A percentile compares a stretch with the other conserved stretches of the same genome.
phyloP scores from a whole-genome alignment of 306 rosid species.

The Notholithocarpus densiflorus region DNA sequence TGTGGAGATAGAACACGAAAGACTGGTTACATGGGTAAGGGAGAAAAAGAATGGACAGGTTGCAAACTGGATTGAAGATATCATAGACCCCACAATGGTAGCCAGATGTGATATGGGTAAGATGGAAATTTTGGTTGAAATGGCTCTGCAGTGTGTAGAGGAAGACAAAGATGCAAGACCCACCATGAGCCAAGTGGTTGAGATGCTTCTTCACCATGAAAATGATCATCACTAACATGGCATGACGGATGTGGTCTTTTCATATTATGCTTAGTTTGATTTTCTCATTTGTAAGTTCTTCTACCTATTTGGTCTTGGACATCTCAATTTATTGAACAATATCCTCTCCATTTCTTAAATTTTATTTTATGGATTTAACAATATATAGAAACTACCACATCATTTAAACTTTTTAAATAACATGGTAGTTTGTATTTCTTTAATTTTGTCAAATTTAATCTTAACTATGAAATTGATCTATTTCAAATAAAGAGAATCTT shows the following conservation, averaged over 20 bases:
- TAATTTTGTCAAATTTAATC: too few relatives aligned
- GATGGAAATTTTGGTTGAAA: constrained; percentile 31
- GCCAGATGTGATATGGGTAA: constrained; percentile 19
- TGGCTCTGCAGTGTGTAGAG: constrained; percentile 50
- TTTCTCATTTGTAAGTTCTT: background rate
- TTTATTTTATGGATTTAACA: too few relatives aligned
- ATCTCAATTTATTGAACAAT: too few relatives aligned
- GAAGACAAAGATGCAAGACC: constrained; percentile 62
- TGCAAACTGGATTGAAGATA: constrained; percentile 35
- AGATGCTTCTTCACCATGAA: constrained; percentile 30
- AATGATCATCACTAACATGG: background rate
- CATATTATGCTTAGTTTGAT: background rate
- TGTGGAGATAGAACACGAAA: constrained; percentile 23
- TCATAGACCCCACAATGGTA: constrained; percentile 32
- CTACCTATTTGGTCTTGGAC: too few relatives aligned
- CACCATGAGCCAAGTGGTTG: constrained; percentile 51
- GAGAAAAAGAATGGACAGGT: constrained; percentile 22
- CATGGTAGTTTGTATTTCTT: too few relatives aligned
- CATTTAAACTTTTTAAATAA: too few relatives aligned
- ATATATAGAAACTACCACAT: too few relatives aligned
- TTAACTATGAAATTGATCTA: too few relatives aligned
- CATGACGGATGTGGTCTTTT: background rate
- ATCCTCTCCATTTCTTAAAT: too few relatives aligned
- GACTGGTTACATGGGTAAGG: constrained; percentile 40
- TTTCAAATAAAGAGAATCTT: too few relatives aligned